Percentiles rank a stretch among this genome's conserved stretches.
These are phyloP conservation scores for Chiua virens DNA, from an alignment of 768 basidiomycete species.

Conservation along the genomic window DNA sequence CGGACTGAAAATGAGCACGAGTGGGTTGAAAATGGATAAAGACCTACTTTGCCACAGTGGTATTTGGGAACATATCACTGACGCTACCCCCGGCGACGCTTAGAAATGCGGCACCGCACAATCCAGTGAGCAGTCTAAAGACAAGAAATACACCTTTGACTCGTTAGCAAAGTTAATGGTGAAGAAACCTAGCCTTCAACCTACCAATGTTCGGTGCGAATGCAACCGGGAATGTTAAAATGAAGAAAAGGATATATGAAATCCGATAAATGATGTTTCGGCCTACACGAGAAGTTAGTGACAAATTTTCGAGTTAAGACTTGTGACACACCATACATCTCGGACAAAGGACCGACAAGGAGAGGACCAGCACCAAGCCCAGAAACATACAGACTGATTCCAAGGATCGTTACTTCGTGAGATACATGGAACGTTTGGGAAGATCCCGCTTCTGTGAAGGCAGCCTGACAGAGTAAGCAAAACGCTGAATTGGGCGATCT, in stretches of 20 bases:
- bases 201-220: conserved; percentile 67
- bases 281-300: conserved; percentile 33
- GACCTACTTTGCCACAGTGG: conserved; percentile 58
- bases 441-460: conserved; percentile 62
- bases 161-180: not conserved
- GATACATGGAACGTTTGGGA: conserved; percentile 53
- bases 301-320: not conserved
- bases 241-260: conserved; percentile 61
- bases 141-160: conserved; percentile 56
- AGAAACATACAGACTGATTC: conserved; percentile 44
- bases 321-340: conserved; percentile 30
- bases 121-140: conserved; percentile 58
- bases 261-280: conserved; percentile 60
- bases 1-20: conserved; percentile 36
- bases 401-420: conserved; percentile 49
- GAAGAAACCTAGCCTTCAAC: not conserved
- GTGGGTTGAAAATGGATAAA: not conserved
- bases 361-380: conserved; percentile 37
- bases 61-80: conserved; percentile 55
- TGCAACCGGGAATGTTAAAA: conserved; percentile 69
- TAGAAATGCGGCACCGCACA: conserved; percentile 56
- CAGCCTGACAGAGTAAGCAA: conserved; percentile 39
- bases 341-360: conserved; percentile 44
- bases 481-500: not conserved
- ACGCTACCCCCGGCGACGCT: conserved; percentile 63